A percentile compares a stretch with the other conserved stretches of the same genome.
Conservation (phyloP, 805 yeast species). For the Wickerhamomyces canadensis region DNA sequence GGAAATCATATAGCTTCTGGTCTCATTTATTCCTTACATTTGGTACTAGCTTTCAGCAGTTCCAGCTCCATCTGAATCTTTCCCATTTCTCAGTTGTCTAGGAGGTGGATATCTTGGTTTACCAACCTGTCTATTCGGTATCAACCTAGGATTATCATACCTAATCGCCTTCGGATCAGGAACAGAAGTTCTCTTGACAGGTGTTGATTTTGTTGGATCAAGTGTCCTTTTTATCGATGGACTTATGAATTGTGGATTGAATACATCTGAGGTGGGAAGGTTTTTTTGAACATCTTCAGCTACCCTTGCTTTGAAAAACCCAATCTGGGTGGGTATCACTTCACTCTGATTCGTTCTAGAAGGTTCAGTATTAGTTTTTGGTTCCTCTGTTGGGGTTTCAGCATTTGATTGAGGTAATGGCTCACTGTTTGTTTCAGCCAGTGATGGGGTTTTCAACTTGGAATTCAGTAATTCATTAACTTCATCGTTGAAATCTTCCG, state of each 20-base stretch:
- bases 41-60: not conserved
- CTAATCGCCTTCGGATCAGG: slow-evolving; percentile 12
- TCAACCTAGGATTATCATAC: slow-evolving; percentile 24
- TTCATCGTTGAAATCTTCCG: slow-evolving; percentile 29
- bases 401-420: slow-evolving; percentile 1
- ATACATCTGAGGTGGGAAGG: slow-evolving; percentile 35
- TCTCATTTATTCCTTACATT: no score
- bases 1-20: no score
- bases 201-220: slow-evolving; percentile 65
- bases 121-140: slow-evolving; percentile 24
- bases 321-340: slow-evolving; percentile 17
- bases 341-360: slow-evolving; percentile 3
- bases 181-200: slow-evolving; percentile 40
- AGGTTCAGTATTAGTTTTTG: not conserved
- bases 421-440: slow-evolving; percentile 10
- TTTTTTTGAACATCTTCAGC: slow-evolving; percentile 52
- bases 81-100: slow-evolving; percentile 7
- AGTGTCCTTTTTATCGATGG: slow-evolving; percentile 53
- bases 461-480: slow-evolving; percentile 18
- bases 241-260: slow-evolving; percentile 52
- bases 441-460: slow-evolving; percentile 13
- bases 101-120: slow-evolving; percentile 23
- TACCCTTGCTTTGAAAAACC: slow-evolving; percentile 60
- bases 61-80: not conserved
- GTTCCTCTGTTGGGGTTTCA: not conserved